Conservation (phyloP, 2,329 filamentous ascomycete genomes). For the Trichoderma atrobrunneum region DNA sequence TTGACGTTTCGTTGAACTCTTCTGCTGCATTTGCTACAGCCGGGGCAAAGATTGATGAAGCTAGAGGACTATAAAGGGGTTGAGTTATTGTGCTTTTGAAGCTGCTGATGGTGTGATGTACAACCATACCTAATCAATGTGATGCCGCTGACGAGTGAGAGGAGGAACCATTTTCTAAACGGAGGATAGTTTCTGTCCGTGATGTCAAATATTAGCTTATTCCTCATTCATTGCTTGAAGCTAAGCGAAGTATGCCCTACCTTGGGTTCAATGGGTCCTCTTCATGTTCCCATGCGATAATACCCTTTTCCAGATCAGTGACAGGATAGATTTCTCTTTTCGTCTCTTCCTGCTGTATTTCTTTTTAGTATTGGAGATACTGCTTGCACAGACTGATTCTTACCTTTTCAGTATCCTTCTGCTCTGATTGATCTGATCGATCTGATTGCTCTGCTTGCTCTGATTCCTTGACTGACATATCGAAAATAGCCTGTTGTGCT, state of each 20-base stretch:
- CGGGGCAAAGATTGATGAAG: constrained; percentile 63
- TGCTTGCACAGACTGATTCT: neutral
- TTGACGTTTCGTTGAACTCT: constrained; percentile 56
- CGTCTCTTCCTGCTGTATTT: neutral
- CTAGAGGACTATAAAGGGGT: constrained; percentile 38
- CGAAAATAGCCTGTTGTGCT: neutral
- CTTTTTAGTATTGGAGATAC: neutral
- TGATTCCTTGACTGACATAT: neutral
- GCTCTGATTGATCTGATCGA: neutral
- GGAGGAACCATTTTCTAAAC: constrained; percentile 46
- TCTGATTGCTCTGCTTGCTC: neutral
- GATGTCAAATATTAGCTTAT: neutral
- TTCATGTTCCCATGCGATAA: constrained; percentile 48
- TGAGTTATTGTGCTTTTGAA: neutral
- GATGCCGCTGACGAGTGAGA: constrained; percentile 44
- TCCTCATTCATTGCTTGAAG: neutral
- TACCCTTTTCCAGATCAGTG: constrained; percentile 5
- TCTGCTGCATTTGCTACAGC: constrained; percentile 59
- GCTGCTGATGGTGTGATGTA: neutral
- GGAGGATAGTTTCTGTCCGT: constrained; percentile 44
- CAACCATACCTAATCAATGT: constrained; percentile 39
- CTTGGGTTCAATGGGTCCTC: constrained; percentile 48
- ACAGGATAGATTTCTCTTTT: constrained; percentile 9
- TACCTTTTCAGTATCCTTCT: neutral
- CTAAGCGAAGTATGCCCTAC: neutral